Conservation (phyloP, 805 yeast genomes). For the Ogataea degrootiae region DNA sequence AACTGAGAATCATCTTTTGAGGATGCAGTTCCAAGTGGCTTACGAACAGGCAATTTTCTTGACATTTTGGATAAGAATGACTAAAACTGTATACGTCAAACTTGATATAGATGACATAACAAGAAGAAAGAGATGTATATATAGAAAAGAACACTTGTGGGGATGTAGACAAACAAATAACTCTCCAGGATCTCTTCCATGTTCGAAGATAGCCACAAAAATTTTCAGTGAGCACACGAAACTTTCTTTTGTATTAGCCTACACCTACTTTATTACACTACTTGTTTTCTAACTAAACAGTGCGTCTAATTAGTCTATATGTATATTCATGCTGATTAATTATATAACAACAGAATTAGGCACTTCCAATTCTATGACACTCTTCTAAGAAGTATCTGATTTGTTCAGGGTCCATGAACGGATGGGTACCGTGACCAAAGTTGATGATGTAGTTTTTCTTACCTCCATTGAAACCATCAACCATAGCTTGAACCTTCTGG, state of each 20-base stretch:
- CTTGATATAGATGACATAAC: too few species aligned
- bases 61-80: neutral
- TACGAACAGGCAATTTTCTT: neutral
- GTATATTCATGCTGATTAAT: neutral
- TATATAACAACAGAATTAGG: neutral
- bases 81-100: too few species aligned
- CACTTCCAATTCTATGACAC: conserved; percentile 70
- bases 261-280: too few species aligned
- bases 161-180: too few species aligned
- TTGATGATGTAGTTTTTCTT: conserved; percentile 87
- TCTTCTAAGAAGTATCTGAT: conserved; percentile 81
- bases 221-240: too few species aligned
- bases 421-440: conserved; percentile 98
- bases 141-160: too few species aligned
- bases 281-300: too few species aligned
- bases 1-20: conserved; percentile 70
- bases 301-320: neutral
- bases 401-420: conserved; percentile 92
- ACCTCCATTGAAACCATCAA: conserved; percentile 89
- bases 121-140: too few species aligned
- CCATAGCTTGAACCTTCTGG: conserved; percentile 80
- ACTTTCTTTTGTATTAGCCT: too few species aligned
- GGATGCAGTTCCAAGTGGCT: conserved; percentile 12
- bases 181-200: too few species aligned
- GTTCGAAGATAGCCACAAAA: too few species aligned